Percentiles rank a stretch among this genome's conserved stretches.
phyloP scores from a whole-genome alignment of 2,329 filamentous ascomycete species.

The Rugonectria rugulosa region DNA sequence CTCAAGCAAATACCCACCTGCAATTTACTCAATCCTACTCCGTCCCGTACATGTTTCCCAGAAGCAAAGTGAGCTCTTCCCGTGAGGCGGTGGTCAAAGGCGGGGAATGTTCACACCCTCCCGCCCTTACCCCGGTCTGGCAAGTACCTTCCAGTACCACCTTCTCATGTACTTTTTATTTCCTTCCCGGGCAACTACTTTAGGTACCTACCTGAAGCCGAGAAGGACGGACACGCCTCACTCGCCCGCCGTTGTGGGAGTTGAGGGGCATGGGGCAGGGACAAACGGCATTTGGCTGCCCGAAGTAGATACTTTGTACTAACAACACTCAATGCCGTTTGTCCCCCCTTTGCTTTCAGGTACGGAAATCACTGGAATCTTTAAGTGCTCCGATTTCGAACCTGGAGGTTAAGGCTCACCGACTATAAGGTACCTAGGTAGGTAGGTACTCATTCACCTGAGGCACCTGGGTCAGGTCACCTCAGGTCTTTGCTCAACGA shows the following conservation, averaged over 20 bases:
- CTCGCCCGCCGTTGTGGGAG: slow-evolving; percentile 3
- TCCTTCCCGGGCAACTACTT: too few species aligned
- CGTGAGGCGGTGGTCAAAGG: slow-evolving; percentile 2
- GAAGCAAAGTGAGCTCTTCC: not conserved
- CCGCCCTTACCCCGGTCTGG: not conserved
- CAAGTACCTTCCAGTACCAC: slow-evolving; percentile 9
- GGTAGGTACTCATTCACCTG: not conserved
- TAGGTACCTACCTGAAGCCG: not conserved
- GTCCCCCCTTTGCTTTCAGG: too few species aligned
- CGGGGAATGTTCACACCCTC: slow-evolving; percentile 10
- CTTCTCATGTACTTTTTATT: too few species aligned
- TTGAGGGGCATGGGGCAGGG: slow-evolving; percentile 5
- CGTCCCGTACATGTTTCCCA: too few species aligned
- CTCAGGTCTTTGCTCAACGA: not conserved
- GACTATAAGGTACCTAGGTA: not conserved
- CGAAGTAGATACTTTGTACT: too few species aligned
- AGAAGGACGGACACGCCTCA: not conserved
- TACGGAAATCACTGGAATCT: too few species aligned
- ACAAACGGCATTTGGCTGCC: not conserved
- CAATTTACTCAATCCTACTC: not conserved
- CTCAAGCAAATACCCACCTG: not conserved
- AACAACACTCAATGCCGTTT: too few species aligned
- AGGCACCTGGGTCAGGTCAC: not conserved
- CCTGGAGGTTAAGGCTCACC: too few species aligned
- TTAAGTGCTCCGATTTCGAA: too few species aligned